Evolutionary conservation across 805 yeast genomes (phyloP), one percentile per base, ranked within the genome.

Genomic region (Teunomyces aglyptinius): DNA sequence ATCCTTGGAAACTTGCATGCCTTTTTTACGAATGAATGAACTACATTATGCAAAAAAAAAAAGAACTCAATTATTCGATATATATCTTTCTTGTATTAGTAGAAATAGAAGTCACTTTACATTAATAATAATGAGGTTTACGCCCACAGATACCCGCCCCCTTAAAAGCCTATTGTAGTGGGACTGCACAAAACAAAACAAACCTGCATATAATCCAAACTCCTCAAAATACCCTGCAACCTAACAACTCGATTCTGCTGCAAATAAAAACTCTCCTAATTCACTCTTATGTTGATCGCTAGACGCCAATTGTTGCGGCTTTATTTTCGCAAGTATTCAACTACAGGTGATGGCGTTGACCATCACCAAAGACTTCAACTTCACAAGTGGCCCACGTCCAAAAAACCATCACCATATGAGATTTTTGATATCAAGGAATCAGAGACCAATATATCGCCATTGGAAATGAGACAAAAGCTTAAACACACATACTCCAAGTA

Each of bases 351-450:
- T 6, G 38, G 42, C 5, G 32, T 51, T 16, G 56, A 60, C 35
- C 55, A 56, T 34, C 72, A 67, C 44, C 42, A 56, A 15, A 52
- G 56, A 22, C 51, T 52, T 24, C 57, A 60, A 10, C 61, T 70
- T 28, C 73, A 57, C 38, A 59, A 60, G 19, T 85, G 90, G 91
- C 96, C 96, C 2, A 60, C 63, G 1, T 54, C 67, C 3, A 60
- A 60, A 11, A 57, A 70, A 26, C 90, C 95, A 0, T 66, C 84
- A 0, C 96, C 96, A 0, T 84, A 85, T 56, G 88, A 87, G 28
- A 73, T 89, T 3, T 77, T 89, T 47, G 54, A 55, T 1, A 38
- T 64, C 16, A 29, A 46, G 4, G 60, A 60, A 19, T 63, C 76
- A 36, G 75, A 75, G 46, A 61, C 61, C 42, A 62, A 55, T 8